phyloP scores from a whole-genome alignment of 495 filamentous ascomycete species.

The Aspergillus olivimuriae region DNA sequence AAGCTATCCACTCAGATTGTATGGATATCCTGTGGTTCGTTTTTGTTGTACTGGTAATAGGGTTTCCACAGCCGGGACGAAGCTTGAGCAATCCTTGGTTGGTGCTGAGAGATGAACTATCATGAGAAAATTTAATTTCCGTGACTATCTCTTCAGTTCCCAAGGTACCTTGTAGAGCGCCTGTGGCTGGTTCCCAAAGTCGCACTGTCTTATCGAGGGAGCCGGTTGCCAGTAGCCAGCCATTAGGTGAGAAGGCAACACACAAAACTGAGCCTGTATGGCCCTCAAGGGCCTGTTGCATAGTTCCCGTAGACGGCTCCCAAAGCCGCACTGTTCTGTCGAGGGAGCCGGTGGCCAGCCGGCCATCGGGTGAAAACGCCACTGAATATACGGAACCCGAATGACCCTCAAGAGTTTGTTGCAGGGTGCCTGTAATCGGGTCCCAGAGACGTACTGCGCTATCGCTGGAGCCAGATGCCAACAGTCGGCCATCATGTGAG shows the following conservation, averaged over 20 bases:
- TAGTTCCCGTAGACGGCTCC: conserved; percentile 10
- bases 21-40: no score
- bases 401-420: neutral
- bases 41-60: no score
- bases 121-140: no score
- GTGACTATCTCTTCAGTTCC: no score
- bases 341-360: conserved; percentile 15
- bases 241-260: neutral
- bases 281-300: conserved; percentile 14
- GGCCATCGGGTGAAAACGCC: no score
- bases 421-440: neutral
- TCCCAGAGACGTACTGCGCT: neutral
- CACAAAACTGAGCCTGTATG: neutral
- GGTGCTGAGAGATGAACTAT: no score
- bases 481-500: conserved; percentile 6
- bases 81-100: no score
- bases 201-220: conserved; percentile 18
- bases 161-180: conserved; percentile 7
- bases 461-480: conserved; percentile 16
- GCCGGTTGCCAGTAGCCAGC: neutral
- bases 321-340: conserved; percentile 27
- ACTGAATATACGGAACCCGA: neutral
- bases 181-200: conserved; percentile 27
- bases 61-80: no score
- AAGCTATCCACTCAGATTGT: no score